Conservation (phyloP, 2,329 filamentous ascomycete genomes). For the Didymella keratinophila region DNA sequence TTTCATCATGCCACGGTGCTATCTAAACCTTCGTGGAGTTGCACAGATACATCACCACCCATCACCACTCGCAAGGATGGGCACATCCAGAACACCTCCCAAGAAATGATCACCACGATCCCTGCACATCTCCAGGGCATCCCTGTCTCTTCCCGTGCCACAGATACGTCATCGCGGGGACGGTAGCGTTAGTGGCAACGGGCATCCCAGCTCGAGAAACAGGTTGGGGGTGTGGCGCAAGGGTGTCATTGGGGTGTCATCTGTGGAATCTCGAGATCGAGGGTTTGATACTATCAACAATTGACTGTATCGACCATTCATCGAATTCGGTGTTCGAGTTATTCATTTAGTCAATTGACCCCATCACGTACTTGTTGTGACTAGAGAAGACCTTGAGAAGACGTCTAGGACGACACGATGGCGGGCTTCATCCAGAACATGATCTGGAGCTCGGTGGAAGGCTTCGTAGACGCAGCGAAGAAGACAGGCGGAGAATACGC, state of each 20-base stretch:
- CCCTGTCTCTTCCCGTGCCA: constrained; percentile 29
- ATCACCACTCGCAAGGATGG: neutral
- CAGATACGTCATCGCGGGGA: constrained; percentile 42
- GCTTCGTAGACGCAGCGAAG: constrained; percentile 49
- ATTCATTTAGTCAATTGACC: too few species aligned
- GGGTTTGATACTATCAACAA: neutral
- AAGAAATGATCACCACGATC: constrained; percentile 9
- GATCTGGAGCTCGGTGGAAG: constrained; percentile 49
- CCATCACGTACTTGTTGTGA: too few species aligned
- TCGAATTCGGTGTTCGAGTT: too few species aligned
- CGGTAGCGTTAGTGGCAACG: constrained; percentile 12
- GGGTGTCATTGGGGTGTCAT: constrained; percentile 30
- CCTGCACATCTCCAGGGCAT: neutral
- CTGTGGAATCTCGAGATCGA: neutral
- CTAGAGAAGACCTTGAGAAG: too few species aligned
- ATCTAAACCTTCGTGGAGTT: too few species aligned
- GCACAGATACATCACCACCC: too few species aligned
- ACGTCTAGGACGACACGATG: constrained; percentile 23
- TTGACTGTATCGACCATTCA: too few species aligned
- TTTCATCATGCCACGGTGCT: too few species aligned
- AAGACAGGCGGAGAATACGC: constrained; percentile 49
- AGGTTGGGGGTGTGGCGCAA: constrained; percentile 36
- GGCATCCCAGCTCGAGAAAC: constrained; percentile 31
- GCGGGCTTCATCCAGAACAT: constrained; percentile 49
- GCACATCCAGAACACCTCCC: neutral